Conservation (phyloP, 371 early-diverging fungal species). For the Mortierella sp. region DNA sequence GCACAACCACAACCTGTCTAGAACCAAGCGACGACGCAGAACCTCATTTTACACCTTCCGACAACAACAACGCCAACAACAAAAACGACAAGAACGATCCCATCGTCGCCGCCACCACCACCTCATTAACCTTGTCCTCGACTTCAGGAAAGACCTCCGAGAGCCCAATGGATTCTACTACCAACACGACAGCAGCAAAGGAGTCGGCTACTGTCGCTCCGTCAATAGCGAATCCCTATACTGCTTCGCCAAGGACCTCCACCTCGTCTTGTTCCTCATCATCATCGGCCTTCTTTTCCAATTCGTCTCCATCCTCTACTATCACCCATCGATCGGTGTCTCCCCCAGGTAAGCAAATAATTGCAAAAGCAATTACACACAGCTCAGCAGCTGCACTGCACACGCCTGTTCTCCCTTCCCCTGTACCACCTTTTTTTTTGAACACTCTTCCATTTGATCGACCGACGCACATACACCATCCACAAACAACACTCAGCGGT, state of each 20-base stretch:
- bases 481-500: not conserved
- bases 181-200: not conserved
- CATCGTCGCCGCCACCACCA: no score
- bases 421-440: constrained; percentile 1
- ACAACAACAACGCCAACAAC: not conserved
- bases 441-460: not conserved
- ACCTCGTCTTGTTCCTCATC: constrained; percentile 18
- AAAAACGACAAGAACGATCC: not conserved
- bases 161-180: not conserved
- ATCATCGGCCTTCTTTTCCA: constrained; percentile 5
- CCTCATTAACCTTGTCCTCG: constrained; percentile 5
- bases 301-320: constrained; percentile 12
- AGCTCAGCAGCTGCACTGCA: not conserved
- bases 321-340: not conserved
- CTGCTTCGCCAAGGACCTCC: constrained; percentile 12
- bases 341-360: not conserved
- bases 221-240: constrained; percentile 13
- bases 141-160: not conserved
- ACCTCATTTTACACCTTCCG: not conserved
- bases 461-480: not conserved
- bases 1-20: constrained; percentile 27
- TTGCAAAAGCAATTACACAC: not conserved
- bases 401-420: not conserved
- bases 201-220: constrained; percentile 3
- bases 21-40: constrained; percentile 25